These are phyloP conservation scores for Pleurotus djamor DNA, from an alignment of 768 basidiomycete genomes.

Conservation along the genomic window DNA sequence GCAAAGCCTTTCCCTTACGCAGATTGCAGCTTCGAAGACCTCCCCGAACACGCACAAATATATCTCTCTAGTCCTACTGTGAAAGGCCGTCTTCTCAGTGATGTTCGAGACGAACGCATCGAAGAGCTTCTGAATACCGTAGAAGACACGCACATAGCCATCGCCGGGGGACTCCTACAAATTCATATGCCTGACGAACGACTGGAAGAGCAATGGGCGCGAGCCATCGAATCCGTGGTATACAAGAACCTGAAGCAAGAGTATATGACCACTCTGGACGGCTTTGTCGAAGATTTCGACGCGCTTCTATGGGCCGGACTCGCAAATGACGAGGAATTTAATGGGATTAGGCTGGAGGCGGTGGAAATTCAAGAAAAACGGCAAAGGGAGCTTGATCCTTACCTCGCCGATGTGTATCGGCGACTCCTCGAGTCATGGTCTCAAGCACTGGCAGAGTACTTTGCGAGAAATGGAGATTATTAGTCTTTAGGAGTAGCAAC, in stretches of 20 bases:
- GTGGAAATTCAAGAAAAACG: neutral
- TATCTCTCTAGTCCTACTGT: neutral
- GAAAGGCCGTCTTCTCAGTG: neutral
- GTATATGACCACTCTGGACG: neutral
- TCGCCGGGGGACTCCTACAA: conserved; percentile 2
- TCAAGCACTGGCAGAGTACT: neutral
- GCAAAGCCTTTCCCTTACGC: neutral
- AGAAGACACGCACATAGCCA: neutral
- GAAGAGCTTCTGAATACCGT: neutral
- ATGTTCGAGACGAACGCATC: neutral
- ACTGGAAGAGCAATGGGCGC: neutral
- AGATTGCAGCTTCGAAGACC: neutral
- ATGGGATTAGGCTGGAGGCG: neutral
- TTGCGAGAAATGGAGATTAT: neutral
- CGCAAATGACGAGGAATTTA: neutral
- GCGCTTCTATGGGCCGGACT: neutral
- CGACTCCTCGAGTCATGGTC: neutral
- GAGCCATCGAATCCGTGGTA: neutral
- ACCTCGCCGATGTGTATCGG: neutral
- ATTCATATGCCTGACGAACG: conserved; percentile 1
- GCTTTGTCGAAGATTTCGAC: conserved; percentile 4
- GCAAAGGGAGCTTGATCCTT: neutral
- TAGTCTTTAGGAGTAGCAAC: too few species aligned
- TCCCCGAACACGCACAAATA: neutral
- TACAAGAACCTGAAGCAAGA: neutral